phyloP scores from a whole-genome alignment of 345 rosid species.

The Geranium brycei region DNA sequence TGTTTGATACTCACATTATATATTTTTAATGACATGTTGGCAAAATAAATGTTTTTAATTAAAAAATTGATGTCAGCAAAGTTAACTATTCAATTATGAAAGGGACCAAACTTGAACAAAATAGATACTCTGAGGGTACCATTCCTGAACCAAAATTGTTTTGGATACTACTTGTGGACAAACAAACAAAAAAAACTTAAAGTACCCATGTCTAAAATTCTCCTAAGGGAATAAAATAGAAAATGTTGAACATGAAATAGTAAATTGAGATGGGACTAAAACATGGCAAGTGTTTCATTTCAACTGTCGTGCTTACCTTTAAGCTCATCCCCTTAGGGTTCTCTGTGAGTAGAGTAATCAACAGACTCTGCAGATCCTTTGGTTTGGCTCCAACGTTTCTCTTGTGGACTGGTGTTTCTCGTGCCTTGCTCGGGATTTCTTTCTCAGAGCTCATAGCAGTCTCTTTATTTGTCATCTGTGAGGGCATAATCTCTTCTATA shows the following conservation, averaged over 20 bases:
- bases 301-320: slow-evolving; percentile 38
- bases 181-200: neutral
- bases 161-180: no score
- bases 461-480: slow-evolving; percentile 37
- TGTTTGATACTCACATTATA: no score
- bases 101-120: no score
- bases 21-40: no score
- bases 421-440: slow-evolving; percentile 32
- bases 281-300: slow-evolving; percentile 1
- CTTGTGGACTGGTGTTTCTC: slow-evolving; percentile 26
- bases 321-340: slow-evolving; percentile 74
- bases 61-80: no score
- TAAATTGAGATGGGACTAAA: neutral
- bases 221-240: neutral
- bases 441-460: slow-evolving; percentile 33
- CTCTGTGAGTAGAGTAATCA: slow-evolving; percentile 51
- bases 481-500: slow-evolving; percentile 28
- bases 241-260: no score
- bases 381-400: slow-evolving; percentile 33
- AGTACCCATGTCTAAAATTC: neutral
- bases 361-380: slow-evolving; percentile 45
- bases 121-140: no score
- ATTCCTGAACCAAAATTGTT: no score
- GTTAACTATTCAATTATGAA: no score
- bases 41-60: no score